phyloP scores from a whole-genome alignment of 306 rosid genomes.

The Hippophae rhamnoides region DNA sequence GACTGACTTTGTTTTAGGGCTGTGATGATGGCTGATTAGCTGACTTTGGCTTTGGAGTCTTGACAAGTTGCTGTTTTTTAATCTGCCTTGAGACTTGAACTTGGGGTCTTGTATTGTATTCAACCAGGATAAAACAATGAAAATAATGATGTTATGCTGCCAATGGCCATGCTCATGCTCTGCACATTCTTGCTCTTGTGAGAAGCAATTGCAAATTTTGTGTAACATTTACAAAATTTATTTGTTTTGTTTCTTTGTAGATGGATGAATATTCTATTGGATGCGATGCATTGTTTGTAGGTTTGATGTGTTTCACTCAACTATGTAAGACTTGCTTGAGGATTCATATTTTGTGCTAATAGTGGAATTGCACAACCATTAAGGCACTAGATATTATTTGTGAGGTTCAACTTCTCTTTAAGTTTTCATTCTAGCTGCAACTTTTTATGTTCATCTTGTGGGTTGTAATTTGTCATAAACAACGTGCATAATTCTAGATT shows the following conservation, averaged over 20 bases:
- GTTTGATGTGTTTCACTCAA: slow-evolving; percentile 45
- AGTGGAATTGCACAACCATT: no score
- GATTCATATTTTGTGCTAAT: neutral
- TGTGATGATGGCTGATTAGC: slow-evolving; percentile 57
- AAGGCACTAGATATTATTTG: neutral
- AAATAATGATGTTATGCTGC: neutral
- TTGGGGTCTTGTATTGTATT: neutral
- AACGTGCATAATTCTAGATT: no score
- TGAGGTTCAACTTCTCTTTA: neutral
- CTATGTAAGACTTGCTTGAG: slow-evolving; percentile 38
- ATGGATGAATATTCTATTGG: slow-evolving; percentile 79
- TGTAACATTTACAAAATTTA: slow-evolving; percentile 13
- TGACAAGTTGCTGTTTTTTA: slow-evolving; percentile 26
- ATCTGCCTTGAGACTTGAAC: slow-evolving; percentile 20
- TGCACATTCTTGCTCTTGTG: slow-evolving; percentile 6
- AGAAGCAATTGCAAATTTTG: neutral
- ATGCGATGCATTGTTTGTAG: slow-evolving; percentile 45
- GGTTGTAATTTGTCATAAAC: no score
- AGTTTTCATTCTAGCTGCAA: no score
- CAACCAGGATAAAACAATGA: neutral
- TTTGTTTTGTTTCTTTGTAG: slow-evolving; percentile 51
- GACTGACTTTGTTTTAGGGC: slow-evolving; percentile 63
- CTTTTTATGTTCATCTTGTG: no score
- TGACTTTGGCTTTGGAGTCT: slow-evolving; percentile 35
- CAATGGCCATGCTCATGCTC: neutral